Evolutionary conservation across 345 rosid species (phyloP).

Genomic region (Clausena lansium): DNA sequence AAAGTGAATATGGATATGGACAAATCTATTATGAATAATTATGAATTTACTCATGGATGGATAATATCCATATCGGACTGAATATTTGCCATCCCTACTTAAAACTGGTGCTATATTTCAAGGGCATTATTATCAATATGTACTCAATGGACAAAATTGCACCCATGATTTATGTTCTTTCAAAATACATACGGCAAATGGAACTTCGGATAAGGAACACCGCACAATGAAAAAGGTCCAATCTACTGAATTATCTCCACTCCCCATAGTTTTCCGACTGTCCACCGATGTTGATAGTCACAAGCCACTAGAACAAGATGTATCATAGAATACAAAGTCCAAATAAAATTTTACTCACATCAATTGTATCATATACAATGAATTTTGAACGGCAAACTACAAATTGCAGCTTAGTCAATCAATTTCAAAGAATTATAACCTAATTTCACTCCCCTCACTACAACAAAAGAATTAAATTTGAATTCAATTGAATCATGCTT

Average conservation of each 20-base stretch:
- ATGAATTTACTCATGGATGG: no score
- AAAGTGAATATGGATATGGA: no score
- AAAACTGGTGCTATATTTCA: neutral
- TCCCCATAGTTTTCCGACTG: no score
- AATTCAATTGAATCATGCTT: neutral
- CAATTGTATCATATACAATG: constrained; percentile 18
- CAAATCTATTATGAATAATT: no score
- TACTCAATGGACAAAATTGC: neutral
- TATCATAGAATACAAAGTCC: neutral
- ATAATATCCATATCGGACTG: no score
- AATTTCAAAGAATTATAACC: constrained; percentile 16
- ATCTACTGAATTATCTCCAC: no score
- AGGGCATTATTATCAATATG: neutral
- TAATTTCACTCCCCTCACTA: neutral
- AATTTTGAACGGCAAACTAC: neutral
- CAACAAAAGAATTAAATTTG: constrained; percentile 19
- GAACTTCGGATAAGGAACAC: neutral
- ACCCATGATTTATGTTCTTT: neutral
- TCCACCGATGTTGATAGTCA: no score
- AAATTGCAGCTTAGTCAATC: neutral
- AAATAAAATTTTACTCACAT: neutral
- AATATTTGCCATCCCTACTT: no score
- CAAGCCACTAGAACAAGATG: neutral
- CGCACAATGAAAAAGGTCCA: neutral
- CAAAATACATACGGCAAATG: neutral